Evolutionary conservation across 129 eudicot genomes (phyloP), one percentile per base, ranked within the genome.

Genomic region (Centrapalus pauciflorus): DNA sequence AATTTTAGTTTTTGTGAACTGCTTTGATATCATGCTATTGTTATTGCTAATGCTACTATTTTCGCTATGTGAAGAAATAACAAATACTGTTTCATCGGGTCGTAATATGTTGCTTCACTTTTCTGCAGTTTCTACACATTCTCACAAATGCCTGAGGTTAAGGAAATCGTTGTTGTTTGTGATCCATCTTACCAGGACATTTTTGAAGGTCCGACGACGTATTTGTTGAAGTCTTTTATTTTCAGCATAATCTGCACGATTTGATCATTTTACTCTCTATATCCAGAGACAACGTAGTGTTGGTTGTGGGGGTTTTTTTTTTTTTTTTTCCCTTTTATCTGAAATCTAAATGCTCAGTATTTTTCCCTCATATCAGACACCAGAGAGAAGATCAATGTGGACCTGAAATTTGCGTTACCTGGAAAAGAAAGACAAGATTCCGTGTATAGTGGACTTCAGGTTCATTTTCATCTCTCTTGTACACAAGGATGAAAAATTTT

Each of bases 371-470:
- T 72, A 51, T 37, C 77, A 94, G 99, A 82, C 23, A 79, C 97
- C 64, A 70, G 40, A 80, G 85, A 72, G 49, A 74, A 77, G 72
- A 77, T 87, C 61, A 72, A 52, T 0, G 89, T 89, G 72, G 90
- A 79, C 79, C 73, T 94, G 28, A 94, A 86, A 76, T 94, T 86
- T 86, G 90, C 99, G 11, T 80, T 74, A 76, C 99, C 99, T 33
- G 99, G 99, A 60, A 89, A 94, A 79, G 99, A 94, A 76, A 84
- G 99, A 82, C 99, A 94, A 81, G 95, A 94, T 83, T 94, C 97
- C 37, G 99, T 94, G 34, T 94, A 80, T 75, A 94, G 83, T 78
- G 99, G 99, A 81, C 83, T 89, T 29, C 93, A 94, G 99, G 99
- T 89, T 65, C 64, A 58, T 55, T 27, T 52, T 52, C 62, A 49